phyloP scores from a whole-genome alignment of 2,329 filamentous ascomycete genomes.

The Chalara sp. region DNA sequence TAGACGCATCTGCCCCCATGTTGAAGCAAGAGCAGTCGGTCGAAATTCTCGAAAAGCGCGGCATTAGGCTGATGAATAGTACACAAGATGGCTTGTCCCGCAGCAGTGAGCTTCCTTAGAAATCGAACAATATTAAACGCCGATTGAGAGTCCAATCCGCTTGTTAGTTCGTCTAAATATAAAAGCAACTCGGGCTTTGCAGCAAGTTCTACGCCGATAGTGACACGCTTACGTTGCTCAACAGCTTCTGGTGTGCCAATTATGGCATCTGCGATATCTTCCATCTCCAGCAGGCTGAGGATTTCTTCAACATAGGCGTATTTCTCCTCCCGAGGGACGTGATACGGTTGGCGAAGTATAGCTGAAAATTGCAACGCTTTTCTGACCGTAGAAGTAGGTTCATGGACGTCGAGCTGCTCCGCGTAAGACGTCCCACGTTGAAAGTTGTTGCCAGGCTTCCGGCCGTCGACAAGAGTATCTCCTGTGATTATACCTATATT shows the following conservation, averaged over 20 bases:
- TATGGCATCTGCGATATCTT: constrained; percentile 40
- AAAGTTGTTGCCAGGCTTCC: constrained; percentile 54
- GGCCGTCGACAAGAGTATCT: constrained; percentile 64
- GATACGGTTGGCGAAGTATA: constrained; percentile 52
- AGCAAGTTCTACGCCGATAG: constrained; percentile 67
- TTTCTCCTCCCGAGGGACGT: constrained; percentile 51
- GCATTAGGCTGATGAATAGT: constrained; percentile 69
- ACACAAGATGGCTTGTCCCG: constrained; percentile 66
- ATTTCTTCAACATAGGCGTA: constrained; percentile 60
- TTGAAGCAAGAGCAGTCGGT: constrained; percentile 64
- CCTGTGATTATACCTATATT: constrained; percentile 53
- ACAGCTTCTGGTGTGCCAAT: constrained; percentile 47
- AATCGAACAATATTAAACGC: constrained; percentile 64
- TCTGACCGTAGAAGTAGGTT: constrained; percentile 58
- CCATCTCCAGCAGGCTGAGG: constrained; percentile 57
- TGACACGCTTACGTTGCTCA: constrained; percentile 58
- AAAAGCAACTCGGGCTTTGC: constrained; percentile 62
- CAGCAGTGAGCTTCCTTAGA: constrained; percentile 57
- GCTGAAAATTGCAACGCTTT: constrained; percentile 66
- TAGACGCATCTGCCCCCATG: constrained; percentile 64
- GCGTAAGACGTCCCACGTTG: constrained; percentile 64
- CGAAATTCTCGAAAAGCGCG: constrained; percentile 64
- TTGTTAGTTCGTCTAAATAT: constrained; percentile 68
- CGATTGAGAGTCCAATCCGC: constrained; percentile 62
- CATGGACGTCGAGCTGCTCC: constrained; percentile 67